Evolutionary conservation across 1,284 basidiomycete genomes (phyloP).

Genomic region (Naganishia sp.): DNA sequence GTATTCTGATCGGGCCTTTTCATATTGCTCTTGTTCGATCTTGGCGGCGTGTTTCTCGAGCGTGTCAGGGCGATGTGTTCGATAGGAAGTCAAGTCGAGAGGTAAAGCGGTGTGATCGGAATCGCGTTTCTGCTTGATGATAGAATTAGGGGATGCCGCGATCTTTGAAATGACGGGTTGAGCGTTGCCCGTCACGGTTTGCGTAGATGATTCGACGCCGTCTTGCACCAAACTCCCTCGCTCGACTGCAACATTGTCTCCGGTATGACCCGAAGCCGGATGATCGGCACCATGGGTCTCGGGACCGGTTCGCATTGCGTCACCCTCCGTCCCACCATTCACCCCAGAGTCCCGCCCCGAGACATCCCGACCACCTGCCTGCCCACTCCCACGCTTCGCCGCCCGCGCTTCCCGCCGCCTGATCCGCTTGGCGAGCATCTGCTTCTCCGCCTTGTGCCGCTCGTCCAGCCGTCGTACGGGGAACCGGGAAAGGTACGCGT

Average conservation of each 20-base stretch:
- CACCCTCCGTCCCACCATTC: neutral
- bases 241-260: too few relatives aligned
- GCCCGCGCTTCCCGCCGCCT: neutral
- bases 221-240: too few relatives aligned
- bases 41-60: constrained; percentile 29
- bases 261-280: neutral
- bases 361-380: neutral
- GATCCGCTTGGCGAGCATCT: constrained; percentile 1
- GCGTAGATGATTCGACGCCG: too few relatives aligned
- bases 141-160: too few relatives aligned
- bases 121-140: neutral
- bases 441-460: constrained; percentile 9
- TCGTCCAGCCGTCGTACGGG: constrained; percentile 1
- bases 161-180: too few relatives aligned
- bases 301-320: too few relatives aligned
- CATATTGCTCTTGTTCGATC: constrained; percentile 35
- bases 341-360: neutral
- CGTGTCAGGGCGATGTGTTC: neutral
- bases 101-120: neutral
- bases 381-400: neutral
- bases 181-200: too few relatives aligned
- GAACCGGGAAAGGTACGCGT: neutral
- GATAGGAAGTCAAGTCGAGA: neutral
- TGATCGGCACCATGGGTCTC: neutral
- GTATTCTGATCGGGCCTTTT: constrained; percentile 24